Base-by-base conservation (phyloP, 805 yeast genomes). In the Wickerhamomyces bisporus region DNA sequence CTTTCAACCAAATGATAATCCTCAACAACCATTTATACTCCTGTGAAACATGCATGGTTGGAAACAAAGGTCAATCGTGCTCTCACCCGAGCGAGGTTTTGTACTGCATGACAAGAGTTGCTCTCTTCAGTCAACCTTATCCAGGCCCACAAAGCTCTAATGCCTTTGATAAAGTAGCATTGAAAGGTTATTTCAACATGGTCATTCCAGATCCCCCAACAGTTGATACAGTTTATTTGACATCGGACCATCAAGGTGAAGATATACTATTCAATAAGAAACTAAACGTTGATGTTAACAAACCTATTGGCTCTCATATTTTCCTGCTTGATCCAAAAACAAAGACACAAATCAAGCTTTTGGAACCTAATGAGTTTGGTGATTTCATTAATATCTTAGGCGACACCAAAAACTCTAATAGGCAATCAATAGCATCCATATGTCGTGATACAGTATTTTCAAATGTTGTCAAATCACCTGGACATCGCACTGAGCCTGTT, bases 211-310 rank as follows among this genome's bases (percentile, higher is more conserved):
- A 3, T 32, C 36, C 16, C 11, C 18, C 30, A 35, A 25, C 30
- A 30, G 21, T 35, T 42, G 6, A 35, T 13, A 4, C 36, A 10
- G 13, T 17, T 6, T 29, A 17, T 14, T 17, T 11, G 23, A 17
- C 42, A 1, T 31, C 33, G 6, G 26, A 30, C 10, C 40, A 41
- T 17, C 31, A 15, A 6, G 42, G 40, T 30, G 36, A 44, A 19
- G 50, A 44, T 27, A 27, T 47, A 9, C 33, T 47, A 4, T 47
- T 47, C 26, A 40, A 42, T 19, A 35, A 19, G 25, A 24, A 28
- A 8, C 32, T 44, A 33, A 19, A 38, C 2, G 47, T 47, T 20
- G 41, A 47, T 27, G n/a, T 33, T 3, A 21, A 25, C 2, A 24
- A 31, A 2, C 17, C 36, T 5, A 18, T 47, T 14, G 50, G 50